A percentile compares a stretch with the other conserved stretches of the same genome.
phyloP scores from a whole-genome alignment of 2,329 filamentous ascomycete genomes.

The Paraphaeosphaeria minitans region DNA sequence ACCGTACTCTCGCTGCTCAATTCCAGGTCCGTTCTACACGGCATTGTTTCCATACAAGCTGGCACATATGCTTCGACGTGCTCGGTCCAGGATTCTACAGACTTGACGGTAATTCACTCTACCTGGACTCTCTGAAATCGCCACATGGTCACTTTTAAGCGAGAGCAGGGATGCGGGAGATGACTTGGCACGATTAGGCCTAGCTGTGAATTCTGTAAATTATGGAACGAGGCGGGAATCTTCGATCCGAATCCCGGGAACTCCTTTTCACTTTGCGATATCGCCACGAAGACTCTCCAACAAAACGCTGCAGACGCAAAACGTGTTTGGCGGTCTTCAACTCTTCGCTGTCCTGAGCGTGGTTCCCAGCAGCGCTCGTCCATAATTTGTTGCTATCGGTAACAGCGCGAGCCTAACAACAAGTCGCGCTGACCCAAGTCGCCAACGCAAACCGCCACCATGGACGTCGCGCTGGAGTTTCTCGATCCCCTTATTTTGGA shows the following conservation, averaged over 20 bases:
- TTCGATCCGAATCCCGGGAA: not conserved
- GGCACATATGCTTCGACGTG: no score
- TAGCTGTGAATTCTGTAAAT: not conserved
- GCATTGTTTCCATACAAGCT: no score
- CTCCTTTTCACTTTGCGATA: not conserved
- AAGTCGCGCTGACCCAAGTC: not conserved
- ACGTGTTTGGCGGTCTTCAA: not conserved
- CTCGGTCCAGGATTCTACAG: no score
- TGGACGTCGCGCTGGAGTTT: slow-evolving; percentile 25
- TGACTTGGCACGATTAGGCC: not conserved
- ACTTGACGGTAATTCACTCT: no score
- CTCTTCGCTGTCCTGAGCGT: not conserved
- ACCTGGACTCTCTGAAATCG: no score
- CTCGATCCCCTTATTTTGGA: slow-evolving; percentile 25
- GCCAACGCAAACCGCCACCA: slow-evolving; percentile 2
- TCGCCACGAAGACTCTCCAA: not conserved
- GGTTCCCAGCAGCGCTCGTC: not conserved
- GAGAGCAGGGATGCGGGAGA: not conserved
- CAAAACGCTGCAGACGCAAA: not conserved
- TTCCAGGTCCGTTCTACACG: no score
- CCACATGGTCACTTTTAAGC: no score
- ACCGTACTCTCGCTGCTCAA: no score
- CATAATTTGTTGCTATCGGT: not conserved
- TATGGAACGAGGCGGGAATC: not conserved
- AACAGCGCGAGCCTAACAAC: not conserved